Evolutionary conservation across 306 rosid genomes (phyloP).

Genomic region (Abrus pulchellus): DNA sequence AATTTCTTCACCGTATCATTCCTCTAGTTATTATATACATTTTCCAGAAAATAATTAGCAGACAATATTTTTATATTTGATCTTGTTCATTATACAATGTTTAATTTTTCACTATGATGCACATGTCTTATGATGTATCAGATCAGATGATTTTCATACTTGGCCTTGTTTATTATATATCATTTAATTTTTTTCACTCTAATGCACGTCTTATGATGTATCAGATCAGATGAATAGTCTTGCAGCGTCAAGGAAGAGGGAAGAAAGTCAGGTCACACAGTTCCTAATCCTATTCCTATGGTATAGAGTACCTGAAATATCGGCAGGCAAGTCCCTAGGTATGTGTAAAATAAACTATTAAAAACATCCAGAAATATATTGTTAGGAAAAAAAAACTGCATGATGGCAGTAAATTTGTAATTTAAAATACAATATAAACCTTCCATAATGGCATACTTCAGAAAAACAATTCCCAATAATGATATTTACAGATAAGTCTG

Average conservation of each 20-base stretch:
- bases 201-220: background rate
- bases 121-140: background rate
- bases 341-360: background rate
- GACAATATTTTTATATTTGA: too few relatives aligned
- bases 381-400: constrained; percentile 9
- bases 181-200: background rate
- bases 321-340: background rate
- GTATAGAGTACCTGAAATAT: background rate
- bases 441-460: background rate
- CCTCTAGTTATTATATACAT: background rate
- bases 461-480: background rate
- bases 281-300: background rate
- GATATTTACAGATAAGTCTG: background rate
- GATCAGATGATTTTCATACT: background rate
- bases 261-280: background rate
- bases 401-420: background rate
- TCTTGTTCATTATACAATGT: too few relatives aligned
- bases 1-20: background rate
- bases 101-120: background rate
- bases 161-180: background rate
- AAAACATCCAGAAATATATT: background rate
- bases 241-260: background rate
- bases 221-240: background rate
- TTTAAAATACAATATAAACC: constrained; percentile 5
- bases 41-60: too few relatives aligned